These are phyloP conservation scores for Punctularia strigosozonata DNA, from an alignment of 768 basidiomycete species.

Conservation along the genomic window DNA sequence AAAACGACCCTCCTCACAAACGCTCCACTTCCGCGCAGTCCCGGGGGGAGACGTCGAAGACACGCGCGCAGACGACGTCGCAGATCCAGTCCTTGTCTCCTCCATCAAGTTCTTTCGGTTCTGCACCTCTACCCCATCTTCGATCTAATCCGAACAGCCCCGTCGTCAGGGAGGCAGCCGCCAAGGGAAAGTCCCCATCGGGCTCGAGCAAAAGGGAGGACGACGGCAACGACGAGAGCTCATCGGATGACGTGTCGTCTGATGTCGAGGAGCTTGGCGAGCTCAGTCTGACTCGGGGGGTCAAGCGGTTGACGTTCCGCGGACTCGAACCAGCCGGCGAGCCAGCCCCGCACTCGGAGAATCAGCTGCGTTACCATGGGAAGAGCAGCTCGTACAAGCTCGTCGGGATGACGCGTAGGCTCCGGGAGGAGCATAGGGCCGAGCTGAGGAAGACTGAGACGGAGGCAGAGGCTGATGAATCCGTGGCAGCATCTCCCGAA, in stretches of 20 bases:
- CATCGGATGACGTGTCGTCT: conserved; percentile 21
- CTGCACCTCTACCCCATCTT: no score
- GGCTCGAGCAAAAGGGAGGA: no score
- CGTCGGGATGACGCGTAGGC: conserved; percentile 39
- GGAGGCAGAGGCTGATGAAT: no score
- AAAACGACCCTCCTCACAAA: conserved; percentile 14
- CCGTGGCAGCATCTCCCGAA: no score
- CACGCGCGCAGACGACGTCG: no score
- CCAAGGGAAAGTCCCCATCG: no score
- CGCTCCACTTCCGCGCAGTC: conserved; percentile 13
- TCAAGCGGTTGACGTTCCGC: conserved; percentile 24
- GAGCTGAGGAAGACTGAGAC: conserved; percentile 17
- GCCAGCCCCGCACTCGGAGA: conserved; percentile 18
- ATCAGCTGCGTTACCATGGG: conserved; percentile 46
- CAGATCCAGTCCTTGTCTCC: no score
- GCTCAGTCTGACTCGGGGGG: conserved; percentile 25
- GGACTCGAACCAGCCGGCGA: conserved; percentile 26
- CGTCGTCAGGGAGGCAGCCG: no score
- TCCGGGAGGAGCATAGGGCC: conserved; percentile 38
- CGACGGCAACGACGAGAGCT: no score
- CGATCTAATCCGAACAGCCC: no score
- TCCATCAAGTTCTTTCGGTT: no score
- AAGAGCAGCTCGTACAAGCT: conserved; percentile 47
- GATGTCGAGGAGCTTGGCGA: conserved; percentile 26
- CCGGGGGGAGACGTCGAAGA: no score